These are phyloP conservation scores for Vaccinium darrowii DNA, from an alignment of 148 eudicot species.

Conservation along the genomic window DNA sequence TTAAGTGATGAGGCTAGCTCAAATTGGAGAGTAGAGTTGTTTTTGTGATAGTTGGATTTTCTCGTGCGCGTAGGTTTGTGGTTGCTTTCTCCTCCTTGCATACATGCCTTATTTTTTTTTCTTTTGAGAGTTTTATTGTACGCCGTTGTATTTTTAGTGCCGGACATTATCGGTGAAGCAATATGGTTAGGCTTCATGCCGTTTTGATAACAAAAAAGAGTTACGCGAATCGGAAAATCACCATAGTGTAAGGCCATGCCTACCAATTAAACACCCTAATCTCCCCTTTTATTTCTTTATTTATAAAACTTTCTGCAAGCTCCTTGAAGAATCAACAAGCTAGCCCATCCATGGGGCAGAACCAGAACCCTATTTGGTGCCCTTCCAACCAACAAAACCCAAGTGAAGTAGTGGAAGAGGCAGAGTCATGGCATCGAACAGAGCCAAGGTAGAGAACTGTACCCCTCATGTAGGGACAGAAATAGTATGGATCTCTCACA, in stretches of 20 bases:
- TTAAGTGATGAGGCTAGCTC: no score
- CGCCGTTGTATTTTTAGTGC: no score
- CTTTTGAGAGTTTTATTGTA: no score
- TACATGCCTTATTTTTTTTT: no score
- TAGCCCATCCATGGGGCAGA: constrained; percentile 1
- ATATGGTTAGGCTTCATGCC: no score
- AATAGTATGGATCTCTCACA: not conserved
- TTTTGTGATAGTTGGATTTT: no score
- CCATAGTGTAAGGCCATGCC: not conserved
- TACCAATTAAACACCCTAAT: not conserved
- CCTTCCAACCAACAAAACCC: constrained; percentile 6
- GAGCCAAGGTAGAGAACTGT: not conserved
- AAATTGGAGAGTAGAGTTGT: no score
- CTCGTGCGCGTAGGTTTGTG: no score
- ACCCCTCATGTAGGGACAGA: not conserved
- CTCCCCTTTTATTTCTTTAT: not conserved
- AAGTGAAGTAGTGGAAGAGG: not conserved
- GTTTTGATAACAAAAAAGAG: no score
- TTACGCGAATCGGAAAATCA: no score
- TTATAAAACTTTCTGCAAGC: not conserved
- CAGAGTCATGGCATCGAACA: not conserved
- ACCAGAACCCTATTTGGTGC: not conserved
- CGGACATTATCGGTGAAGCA: no score
- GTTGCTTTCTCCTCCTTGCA: no score
- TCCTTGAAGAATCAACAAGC: not conserved